Conservation (phyloP, 75 land plant species). For the Sequoiadendron giganteum region DNA sequence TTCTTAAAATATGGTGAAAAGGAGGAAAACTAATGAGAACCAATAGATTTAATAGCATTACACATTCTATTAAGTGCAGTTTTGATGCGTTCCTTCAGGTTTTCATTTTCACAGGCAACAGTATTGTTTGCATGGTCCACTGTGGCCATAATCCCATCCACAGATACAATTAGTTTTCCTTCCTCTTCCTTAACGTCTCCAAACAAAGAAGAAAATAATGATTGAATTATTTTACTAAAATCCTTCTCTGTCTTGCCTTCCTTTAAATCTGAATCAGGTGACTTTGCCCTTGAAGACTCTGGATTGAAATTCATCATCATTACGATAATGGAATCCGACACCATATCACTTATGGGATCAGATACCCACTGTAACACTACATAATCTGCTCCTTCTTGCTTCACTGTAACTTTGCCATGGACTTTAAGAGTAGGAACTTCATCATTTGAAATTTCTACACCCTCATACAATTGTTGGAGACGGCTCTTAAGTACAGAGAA, state of each 20-base stretch:
- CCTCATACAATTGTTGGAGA: conserved; percentile 85
- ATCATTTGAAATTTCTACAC: conserved; percentile 63
- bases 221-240: conserved; percentile 62
- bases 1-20: background rate
- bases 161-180: conserved; percentile 62
- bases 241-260: conserved; percentile 58
- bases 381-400: conserved; percentile 72
- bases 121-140: conserved; percentile 71
- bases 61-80: conserved; percentile 76
- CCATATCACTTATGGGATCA: conserved; percentile 96
- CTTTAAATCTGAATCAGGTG: conserved; percentile 24
- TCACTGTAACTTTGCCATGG: conserved; percentile 77
- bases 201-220: conserved; percentile 80
- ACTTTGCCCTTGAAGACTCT: conserved; percentile 49
- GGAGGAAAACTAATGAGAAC: background rate
- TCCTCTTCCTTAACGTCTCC: conserved; percentile 86
- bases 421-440: conserved; percentile 63
- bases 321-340: conserved; percentile 90
- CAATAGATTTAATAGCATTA: conserved; percentile 59
- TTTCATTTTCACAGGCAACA: conserved; percentile 80
- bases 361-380: conserved; percentile 84
- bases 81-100: conserved; percentile 77
- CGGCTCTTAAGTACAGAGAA: conserved; percentile 75
- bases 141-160: conserved; percentile 79
- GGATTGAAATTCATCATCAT: conserved; percentile 74